Conservation (phyloP, 331 rosid genomes). For the Pyracantha coccinea region DNA sequence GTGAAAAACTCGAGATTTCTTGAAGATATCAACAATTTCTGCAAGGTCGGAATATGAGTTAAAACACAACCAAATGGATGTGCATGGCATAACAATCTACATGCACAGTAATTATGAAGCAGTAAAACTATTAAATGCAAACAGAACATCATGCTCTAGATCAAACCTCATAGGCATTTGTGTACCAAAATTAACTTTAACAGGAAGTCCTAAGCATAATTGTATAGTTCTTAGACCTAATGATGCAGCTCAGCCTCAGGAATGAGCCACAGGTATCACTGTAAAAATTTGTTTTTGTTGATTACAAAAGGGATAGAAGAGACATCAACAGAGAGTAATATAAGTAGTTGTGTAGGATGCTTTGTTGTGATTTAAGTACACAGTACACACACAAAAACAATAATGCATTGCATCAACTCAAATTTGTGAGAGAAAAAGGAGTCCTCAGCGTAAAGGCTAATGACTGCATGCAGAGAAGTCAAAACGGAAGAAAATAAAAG, state of each 20-base stretch:
- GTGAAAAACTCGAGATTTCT: slow-evolving; percentile 92
- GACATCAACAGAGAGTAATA: no score
- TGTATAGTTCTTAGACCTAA: not conserved
- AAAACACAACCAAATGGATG: not conserved
- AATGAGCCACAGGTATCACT: no score
- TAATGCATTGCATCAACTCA: not conserved
- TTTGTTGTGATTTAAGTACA: not conserved
- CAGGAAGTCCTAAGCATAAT: not conserved
- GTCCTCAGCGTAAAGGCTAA: not conserved
- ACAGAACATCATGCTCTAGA: not conserved
- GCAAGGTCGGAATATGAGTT: slow-evolving; percentile 22
- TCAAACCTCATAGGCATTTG: not conserved
- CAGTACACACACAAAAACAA: not conserved
- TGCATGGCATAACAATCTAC: not conserved
- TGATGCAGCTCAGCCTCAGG: no score
- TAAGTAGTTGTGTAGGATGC: no score
- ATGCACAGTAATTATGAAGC: not conserved
- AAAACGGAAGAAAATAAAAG: slow-evolving; percentile 10
- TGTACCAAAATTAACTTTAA: not conserved
- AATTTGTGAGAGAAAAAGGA: not conserved
- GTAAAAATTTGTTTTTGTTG: no score
- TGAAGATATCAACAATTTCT: slow-evolving; percentile 81
- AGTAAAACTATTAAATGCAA: not conserved
- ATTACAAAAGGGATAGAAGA: no score
- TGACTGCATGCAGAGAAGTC: not conserved